These are phyloP conservation scores for Leccinum incarnatum DNA, from an alignment of 768 basidiomycete species.

Conservation along the genomic window DNA sequence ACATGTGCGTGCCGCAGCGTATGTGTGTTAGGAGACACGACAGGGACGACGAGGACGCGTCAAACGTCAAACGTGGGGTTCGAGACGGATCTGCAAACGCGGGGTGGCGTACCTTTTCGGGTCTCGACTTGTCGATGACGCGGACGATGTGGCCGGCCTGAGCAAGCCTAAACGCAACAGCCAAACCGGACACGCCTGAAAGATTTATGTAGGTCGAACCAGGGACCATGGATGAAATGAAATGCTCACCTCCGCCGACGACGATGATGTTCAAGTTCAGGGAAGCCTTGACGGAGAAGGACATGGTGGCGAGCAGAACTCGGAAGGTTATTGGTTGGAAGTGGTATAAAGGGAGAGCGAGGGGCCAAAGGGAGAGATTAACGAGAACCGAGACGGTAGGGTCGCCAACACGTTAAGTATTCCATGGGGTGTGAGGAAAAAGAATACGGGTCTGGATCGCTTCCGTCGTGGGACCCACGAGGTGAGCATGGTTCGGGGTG, in stretches of 20 bases:
- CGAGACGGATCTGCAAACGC: not conserved
- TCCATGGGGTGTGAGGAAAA: slow-evolving; percentile 1
- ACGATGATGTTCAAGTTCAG: slow-evolving; percentile 13
- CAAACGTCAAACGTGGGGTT: not conserved
- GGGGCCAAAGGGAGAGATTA: not conserved
- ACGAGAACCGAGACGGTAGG: not conserved
- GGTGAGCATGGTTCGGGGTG: not conserved
- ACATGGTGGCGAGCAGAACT: not conserved
- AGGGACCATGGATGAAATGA: not conserved
- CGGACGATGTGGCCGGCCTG: slow-evolving; percentile 53
- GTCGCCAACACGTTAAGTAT: not conserved
- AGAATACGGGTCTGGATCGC: slow-evolving; percentile 1
- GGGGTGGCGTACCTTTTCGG: slow-evolving; percentile 31
- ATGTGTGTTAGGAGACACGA: not conserved
- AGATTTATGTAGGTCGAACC: not conserved
- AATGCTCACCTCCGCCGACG: slow-evolving; percentile 20
- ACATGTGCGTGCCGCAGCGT: not conserved
- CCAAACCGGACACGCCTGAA: slow-evolving; percentile 47
- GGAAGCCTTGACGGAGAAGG: slow-evolving; percentile 10
- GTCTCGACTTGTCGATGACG: slow-evolving; percentile 50
- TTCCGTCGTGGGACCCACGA: slow-evolving; percentile 7
- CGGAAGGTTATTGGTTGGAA: not conserved
- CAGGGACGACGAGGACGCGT: not conserved
- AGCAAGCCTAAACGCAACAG: slow-evolving; percentile 50
- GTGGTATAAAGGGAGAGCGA: not conserved